Conservation (phyloP, 495 filamentous ascomycete genomes). For the Evansstolkia leycettana region DNA sequence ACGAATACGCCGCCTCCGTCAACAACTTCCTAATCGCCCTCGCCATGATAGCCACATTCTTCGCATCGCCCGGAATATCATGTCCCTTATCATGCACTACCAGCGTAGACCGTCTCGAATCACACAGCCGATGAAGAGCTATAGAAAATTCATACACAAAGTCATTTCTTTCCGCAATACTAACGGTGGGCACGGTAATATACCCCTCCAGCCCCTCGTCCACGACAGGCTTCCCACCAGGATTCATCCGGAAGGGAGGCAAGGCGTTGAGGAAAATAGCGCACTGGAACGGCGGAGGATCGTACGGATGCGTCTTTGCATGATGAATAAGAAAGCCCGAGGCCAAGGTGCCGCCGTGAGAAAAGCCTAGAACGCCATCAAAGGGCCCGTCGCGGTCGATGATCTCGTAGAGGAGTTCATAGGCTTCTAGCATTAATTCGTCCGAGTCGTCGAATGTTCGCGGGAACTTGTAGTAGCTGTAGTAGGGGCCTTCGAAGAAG, state of each 20-base stretch:
- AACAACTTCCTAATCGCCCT: slow-evolving; percentile 14
- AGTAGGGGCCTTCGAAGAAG: slow-evolving; percentile 23
- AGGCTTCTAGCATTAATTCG: slow-evolving; percentile 15
- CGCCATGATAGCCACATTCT: slow-evolving; percentile 15
- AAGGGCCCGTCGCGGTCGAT: slow-evolving; percentile 26
- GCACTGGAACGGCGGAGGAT: slow-evolving; percentile 17
- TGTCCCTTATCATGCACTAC: slow-evolving; percentile 21
- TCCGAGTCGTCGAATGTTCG: slow-evolving; percentile 12
- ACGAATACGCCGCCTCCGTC: slow-evolving; percentile 7
- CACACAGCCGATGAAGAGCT: slow-evolving; percentile 16
- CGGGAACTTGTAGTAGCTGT: slow-evolving; percentile 24
- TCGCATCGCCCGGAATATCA: slow-evolving; percentile 19
- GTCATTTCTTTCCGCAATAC: slow-evolving; percentile 17
- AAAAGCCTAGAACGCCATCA: slow-evolving; percentile 26
- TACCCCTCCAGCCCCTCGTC: slow-evolving; percentile 12
- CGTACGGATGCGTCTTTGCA: slow-evolving; percentile 12
- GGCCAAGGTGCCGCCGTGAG: slow-evolving; percentile 24
- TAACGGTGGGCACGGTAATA: slow-evolving; percentile 16
- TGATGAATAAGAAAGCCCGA: slow-evolving; percentile 21
- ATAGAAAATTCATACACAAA: slow-evolving; percentile 16
- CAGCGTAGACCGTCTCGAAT: slow-evolving; percentile 8
- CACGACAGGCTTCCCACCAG: slow-evolving; percentile 10
- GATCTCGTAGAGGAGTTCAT: slow-evolving; percentile 17
- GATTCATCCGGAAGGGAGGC: slow-evolving; percentile 19
- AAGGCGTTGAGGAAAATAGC: slow-evolving; percentile 25